These are phyloP conservation scores for Wickerhamomyces ciferrii DNA, from an alignment of 805 yeast species.

Conservation along the genomic window DNA sequence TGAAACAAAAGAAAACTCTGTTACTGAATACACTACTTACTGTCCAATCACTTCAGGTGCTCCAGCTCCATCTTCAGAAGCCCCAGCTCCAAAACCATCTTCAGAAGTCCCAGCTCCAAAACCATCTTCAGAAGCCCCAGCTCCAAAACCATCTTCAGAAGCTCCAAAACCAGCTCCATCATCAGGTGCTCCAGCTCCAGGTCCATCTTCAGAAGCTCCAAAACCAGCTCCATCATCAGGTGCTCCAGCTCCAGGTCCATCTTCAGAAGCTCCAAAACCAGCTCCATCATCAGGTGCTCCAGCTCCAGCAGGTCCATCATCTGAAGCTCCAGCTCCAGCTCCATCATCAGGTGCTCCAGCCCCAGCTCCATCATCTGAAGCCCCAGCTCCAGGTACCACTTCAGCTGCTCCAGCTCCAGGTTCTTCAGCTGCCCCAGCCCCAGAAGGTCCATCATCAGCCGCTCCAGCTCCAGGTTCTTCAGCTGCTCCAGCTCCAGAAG, in stretches of 20 bases:
- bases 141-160: not conserved
- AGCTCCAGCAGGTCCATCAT: not conserved
- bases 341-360: not conserved
- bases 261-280: not conserved
- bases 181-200: not conserved
- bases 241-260: not conserved
- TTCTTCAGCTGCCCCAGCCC: not conserved
- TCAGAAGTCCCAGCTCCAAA: not conserved
- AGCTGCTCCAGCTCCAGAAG: not conserved
- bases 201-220: not conserved
- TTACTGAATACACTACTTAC: constrained; percentile 26
- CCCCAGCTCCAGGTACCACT: not conserved
- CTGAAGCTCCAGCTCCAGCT: constrained; percentile 1
- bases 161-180: not conserved
- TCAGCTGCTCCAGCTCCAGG: not conserved
- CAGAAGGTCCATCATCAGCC: not conserved
- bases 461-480: not conserved
- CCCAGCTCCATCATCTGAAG: not conserved
- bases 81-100: not conserved
- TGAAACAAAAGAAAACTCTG: constrained; percentile 12
- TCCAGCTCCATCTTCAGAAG: not conserved
- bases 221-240: not conserved
- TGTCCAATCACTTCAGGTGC: constrained; percentile 24
- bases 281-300: not conserved
- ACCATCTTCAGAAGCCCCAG: not conserved